These are phyloP conservation scores for Xylariomycetidae sp. DNA, from an alignment of 2,329 filamentous ascomycete genomes.

Conservation along the genomic window DNA sequence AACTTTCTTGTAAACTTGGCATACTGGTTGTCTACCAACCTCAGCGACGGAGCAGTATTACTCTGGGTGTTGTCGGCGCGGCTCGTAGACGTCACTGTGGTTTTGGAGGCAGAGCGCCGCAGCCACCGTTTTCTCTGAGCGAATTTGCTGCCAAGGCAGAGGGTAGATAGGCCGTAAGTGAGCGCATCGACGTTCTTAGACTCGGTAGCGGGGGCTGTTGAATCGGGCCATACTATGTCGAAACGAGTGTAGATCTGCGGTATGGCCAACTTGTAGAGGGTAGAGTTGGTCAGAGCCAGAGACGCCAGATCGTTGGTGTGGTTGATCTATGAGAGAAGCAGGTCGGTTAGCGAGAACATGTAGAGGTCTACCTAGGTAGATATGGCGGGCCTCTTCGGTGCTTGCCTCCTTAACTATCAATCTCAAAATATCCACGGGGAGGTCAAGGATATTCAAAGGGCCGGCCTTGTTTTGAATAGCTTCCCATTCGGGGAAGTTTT, in stretches of 20 bases:
- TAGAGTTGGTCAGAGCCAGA: conserved; percentile 72
- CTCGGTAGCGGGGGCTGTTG: conserved; percentile 57
- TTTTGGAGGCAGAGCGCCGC: conserved; percentile 15
- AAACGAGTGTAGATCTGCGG: conserved; percentile 81
- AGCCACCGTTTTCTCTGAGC: conserved; percentile 34
- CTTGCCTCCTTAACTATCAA: conserved; percentile 74
- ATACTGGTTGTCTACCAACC: conserved; percentile 57
- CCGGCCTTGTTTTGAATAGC: conserved; percentile 52
- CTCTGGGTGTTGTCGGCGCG: too few relatives aligned
- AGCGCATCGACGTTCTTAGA: conserved; percentile 74
- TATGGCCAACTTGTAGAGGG: conserved; percentile 68
- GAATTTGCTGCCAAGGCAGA: conserved; percentile 62
- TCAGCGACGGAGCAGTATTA: conserved; percentile 15
- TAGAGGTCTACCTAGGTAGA: too few relatives aligned
- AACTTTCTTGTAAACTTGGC: conserved; percentile 77
- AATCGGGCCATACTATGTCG: conserved; percentile 84
- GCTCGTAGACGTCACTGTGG: neutral
- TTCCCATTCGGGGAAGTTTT: conserved; percentile 65
- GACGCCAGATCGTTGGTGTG: conserved; percentile 79
- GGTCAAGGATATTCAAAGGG: conserved; percentile 64
- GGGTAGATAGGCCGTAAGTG: conserved; percentile 74
- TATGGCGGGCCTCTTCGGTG: too few relatives aligned
- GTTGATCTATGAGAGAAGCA: conserved; percentile 52
- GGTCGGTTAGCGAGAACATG: conserved; percentile 1
- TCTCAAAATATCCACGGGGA: conserved; percentile 74